These are phyloP conservation scores for Iodosphaeria phyllophila DNA, from an alignment of 2,329 filamentous ascomycete genomes.

Conservation along the genomic window DNA sequence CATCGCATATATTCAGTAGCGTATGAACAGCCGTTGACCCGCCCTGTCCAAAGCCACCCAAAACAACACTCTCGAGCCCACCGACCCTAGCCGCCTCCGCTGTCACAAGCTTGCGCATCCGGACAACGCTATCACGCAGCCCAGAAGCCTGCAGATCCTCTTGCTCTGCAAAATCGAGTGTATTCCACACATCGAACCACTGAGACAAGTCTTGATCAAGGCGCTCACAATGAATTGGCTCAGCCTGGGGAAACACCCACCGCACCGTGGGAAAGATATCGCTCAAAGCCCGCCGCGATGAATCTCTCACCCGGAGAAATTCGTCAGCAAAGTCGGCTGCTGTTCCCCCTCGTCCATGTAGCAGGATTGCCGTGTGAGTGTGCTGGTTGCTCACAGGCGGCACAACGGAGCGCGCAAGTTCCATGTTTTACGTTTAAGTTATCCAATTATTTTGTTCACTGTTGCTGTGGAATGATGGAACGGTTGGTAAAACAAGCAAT, in stretches of 20 bases:
- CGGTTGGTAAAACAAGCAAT: too few species aligned
- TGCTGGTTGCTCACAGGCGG: too few species aligned
- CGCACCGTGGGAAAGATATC: slow-evolving; percentile 24
- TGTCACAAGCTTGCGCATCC: slow-evolving; percentile 14
- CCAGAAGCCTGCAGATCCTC: slow-evolving; percentile 24
- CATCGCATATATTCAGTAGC: slow-evolving; percentile 9
- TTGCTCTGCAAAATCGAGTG: slow-evolving; percentile 17
- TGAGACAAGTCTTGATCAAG: slow-evolving; percentile 15
- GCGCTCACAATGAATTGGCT: slow-evolving; percentile 10
- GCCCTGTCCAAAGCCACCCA: slow-evolving; percentile 28
- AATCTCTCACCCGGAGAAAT: too few species aligned
- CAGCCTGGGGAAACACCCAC: slow-evolving; percentile 30
- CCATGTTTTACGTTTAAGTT: too few species aligned
- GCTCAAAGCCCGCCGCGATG: slow-evolving; percentile 17
- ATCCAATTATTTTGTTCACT: too few species aligned
- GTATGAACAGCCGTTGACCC: slow-evolving; percentile 17
- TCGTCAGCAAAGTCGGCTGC: too few species aligned
- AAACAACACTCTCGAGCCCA: slow-evolving; percentile 18
- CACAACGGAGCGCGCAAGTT: too few species aligned
- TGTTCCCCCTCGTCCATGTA: too few species aligned
- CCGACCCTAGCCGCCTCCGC: slow-evolving; percentile 17
- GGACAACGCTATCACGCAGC: slow-evolving; percentile 17
- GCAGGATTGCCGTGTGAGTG: too few species aligned
- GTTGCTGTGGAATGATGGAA: too few species aligned
- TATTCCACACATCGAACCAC: slow-evolving; percentile 33